These are phyloP conservation scores for Cladophialophora chaetospira DNA, from an alignment of 2,329 filamentous ascomycete genomes.

Conservation along the genomic window DNA sequence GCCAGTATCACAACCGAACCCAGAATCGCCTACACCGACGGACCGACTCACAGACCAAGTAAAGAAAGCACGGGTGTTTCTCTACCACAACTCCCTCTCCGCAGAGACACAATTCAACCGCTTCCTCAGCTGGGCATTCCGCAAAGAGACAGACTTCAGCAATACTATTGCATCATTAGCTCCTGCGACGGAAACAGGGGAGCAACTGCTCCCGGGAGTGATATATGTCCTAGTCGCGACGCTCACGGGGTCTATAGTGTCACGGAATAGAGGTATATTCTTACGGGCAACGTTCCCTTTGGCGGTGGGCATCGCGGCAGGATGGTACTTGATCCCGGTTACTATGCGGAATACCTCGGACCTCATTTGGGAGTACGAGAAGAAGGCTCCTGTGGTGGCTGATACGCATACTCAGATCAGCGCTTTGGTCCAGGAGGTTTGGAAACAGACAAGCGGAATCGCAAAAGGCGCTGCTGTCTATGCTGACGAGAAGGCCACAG, in stretches of 20 bases:
- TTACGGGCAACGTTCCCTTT: constrained; percentile 76
- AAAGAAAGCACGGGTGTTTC: constrained; percentile 73
- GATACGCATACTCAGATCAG: constrained; percentile 76
- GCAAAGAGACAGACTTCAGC: constrained; percentile 87
- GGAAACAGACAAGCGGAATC: constrained; percentile 40
- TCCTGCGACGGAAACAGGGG: constrained; percentile 79
- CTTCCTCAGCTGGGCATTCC: constrained; percentile 76
- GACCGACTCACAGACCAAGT: constrained; percentile 85
- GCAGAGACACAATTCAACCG: constrained; percentile 83
- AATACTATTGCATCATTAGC: constrained; percentile 85
- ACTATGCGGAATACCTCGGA: constrained; percentile 88
- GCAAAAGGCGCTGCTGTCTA: constrained; percentile 23
- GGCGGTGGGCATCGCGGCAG: constrained; percentile 77
- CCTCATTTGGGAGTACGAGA: constrained; percentile 89
- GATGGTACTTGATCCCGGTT: constrained; percentile 80
- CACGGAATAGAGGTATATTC: constrained; percentile 82
- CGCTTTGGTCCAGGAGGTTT: constrained; percentile 68
- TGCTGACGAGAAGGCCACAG: constrained; percentile 28
- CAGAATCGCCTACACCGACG: constrained; percentile 70
- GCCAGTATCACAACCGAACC: constrained; percentile 18
- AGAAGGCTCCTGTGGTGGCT: constrained; percentile 78
- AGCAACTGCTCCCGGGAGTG: constrained; percentile 83
- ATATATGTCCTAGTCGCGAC: constrained; percentile 91
- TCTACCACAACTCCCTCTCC: constrained; percentile 72
- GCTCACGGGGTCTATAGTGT: constrained; percentile 92